Conservation (phyloP, 2,329 filamentous ascomycete species). For the Colletotrichum coccodes region DNA sequence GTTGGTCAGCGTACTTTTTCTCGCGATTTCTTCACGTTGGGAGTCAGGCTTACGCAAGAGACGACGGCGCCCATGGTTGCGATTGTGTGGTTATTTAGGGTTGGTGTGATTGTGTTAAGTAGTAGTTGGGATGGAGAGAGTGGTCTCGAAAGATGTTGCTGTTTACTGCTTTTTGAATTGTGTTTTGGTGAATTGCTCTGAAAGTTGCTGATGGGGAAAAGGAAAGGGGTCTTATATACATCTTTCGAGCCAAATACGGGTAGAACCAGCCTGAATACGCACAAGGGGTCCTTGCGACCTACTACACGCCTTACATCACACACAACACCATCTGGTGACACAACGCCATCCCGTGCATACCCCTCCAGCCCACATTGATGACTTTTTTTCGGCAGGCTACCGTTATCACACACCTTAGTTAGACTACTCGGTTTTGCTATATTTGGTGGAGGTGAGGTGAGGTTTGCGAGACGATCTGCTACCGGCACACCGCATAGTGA, state of each 20-base stretch:
- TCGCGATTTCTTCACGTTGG: slow-evolving; percentile 31
- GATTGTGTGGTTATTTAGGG: slow-evolving; percentile 36
- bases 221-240: slow-evolving; percentile 21
- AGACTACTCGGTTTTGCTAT: neutral
- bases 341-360: slow-evolving; percentile 11
- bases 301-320: slow-evolving; percentile 28
- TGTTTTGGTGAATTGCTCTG: neutral
- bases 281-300: slow-evolving; percentile 4
- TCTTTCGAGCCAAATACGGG: neutral
- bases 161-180: slow-evolving; percentile 1
- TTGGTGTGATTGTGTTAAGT: slow-evolving; percentile 29
- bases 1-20: slow-evolving; percentile 24
- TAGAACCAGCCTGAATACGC: slow-evolving; percentile 6
- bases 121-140: neutral
- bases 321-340: slow-evolving; percentile 23
- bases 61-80: slow-evolving; percentile 82
- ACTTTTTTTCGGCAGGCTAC: neutral
- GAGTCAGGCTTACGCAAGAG: slow-evolving; percentile 75
- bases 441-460: slow-evolving; percentile 7
- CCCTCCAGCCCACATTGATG: slow-evolving; percentile 5
- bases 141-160: neutral
- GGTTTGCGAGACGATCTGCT: slow-evolving; percentile 22
- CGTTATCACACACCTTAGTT: slow-evolving; percentile 15
- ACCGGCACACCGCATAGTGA: slow-evolving; percentile 27
- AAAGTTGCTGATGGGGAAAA: neutral